Percentiles rank a stretch among this genome's conserved stretches.
These are phyloP conservation scores for Trametes meyenii DNA, from an alignment of 768 basidiomycete species.

Conservation along the genomic window DNA sequence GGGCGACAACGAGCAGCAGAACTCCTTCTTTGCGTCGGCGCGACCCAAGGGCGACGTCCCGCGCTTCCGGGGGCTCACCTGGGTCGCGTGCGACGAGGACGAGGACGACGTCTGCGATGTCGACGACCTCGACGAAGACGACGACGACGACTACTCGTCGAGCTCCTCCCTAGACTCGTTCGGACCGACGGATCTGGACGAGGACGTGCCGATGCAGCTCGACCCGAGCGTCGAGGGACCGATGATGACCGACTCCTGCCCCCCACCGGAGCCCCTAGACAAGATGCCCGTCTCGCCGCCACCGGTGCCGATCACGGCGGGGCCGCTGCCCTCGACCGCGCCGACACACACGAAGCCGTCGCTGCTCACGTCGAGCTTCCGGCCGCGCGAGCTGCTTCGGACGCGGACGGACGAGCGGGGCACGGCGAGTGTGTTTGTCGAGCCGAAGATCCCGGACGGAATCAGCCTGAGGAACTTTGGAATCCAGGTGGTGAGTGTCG, in stretches of 20 bases:
- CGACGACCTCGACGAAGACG: constrained; percentile 35
- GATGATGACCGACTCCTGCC: constrained; percentile 11
- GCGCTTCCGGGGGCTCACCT: constrained; percentile 67
- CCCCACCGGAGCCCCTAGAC: constrained; percentile 13
- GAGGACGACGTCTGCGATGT: constrained; percentile 36
- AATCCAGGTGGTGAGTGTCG: constrained; percentile 75
- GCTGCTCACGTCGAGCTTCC: constrained; percentile 54
- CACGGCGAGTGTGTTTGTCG: constrained; percentile 51
- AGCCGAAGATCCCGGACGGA: constrained; percentile 75
- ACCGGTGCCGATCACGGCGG: constrained; percentile 20
- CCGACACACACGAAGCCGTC: constrained; percentile 30
- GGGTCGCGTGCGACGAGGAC: constrained; percentile 81
- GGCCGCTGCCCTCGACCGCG: constrained; percentile 17
- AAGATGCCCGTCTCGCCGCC: constrained; percentile 12
- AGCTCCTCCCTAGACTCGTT: constrained; percentile 33
- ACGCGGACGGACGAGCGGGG: constrained; percentile 24
- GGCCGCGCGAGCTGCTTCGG: constrained; percentile 42
- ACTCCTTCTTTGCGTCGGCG: constrained; percentile 70
- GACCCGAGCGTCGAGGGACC: constrained; percentile 17
- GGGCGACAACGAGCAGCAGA: constrained; percentile 77
- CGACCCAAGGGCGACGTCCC: constrained; percentile 36
- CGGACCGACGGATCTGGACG: constrained; percentile 33
- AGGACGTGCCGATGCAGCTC: constrained; percentile 31
- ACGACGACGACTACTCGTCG: constrained; percentile 35
- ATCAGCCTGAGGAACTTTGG: constrained; percentile 87